A percentile compares a stretch with the other conserved stretches of the same genome.
Evolutionary conservation across 176 grass and related monocot species (phyloP).

Genomic region (Carex kokanica): DNA sequence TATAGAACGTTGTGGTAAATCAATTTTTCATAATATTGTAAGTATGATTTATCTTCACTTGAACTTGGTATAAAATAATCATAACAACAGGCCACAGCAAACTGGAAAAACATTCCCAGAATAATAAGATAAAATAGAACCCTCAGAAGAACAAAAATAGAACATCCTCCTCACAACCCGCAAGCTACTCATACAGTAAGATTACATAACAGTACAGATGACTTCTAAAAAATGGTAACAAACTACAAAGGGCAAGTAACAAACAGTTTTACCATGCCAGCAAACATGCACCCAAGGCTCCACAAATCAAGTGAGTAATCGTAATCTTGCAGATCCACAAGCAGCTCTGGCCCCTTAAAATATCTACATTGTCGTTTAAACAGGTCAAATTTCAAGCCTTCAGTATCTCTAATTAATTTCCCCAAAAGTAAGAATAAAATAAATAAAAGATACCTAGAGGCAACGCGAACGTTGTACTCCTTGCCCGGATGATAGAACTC

Average conservation of each 20-base stretch:
- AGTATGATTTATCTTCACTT: background rate
- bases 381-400: background rate
- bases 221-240: constrained; percentile 13
- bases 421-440: background rate
- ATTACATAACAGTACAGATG: background rate
- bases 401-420: background rate
- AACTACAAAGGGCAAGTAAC: background rate
- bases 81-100: background rate
- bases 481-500: constrained; percentile 94
- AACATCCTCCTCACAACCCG: background rate
- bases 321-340: constrained; percentile 96
- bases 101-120: background rate
- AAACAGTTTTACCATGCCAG: constrained; percentile 67
- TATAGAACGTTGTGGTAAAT: background rate
- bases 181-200: background rate
- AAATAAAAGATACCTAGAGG: constrained; percentile 59
- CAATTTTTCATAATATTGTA: background rate
- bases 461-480: constrained; percentile 96
- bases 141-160: background rate
- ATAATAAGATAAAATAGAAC: background rate
- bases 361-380: constrained; percentile 21
- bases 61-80: background rate
- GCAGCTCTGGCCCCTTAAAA: constrained; percentile 81
- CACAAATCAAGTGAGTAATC: constrained; percentile 98
- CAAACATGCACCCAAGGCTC: constrained; percentile 99